Evolutionary conservation across 495 filamentous ascomycete genomes (phyloP), one percentile per base, ranked within the genome.

Genomic region (Podospora pseudoanserina): DNA sequence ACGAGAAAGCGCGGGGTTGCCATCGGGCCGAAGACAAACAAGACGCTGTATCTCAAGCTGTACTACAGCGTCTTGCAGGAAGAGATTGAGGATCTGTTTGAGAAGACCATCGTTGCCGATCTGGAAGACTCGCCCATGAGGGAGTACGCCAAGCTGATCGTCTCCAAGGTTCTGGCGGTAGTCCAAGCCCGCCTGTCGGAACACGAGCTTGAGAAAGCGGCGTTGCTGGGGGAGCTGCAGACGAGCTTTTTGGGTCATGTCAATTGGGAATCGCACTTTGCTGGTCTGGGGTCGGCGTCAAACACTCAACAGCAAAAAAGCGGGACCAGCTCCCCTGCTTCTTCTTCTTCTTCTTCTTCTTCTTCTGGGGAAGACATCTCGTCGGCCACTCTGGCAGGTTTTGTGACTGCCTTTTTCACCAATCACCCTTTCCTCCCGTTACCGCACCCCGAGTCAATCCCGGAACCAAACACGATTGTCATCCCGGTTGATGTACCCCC

Each of bases 401-500:
- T 80, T 30, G 66, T 86, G 5, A 72, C 49, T 9, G 64, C 27
- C 26, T 86, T 83, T 82, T 74, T 80, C 44, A 66, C 67, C 63
- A 34, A 64, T 57, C 68, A 84, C 61, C 71, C 80, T 30, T 72
- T 70, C 5, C 64, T 86, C 6, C 49, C 63, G 5, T 62, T 86
- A 2, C 75, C 32, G 54, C 67, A 28, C 11, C 63, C 44, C 2
- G 63, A 69, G 6, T 39, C 68, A 11, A 65, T 65, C 19, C 56
- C 65, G 13, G 64, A 77, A 64, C 64, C 68, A 15, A 80, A 79
- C 18, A 82, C 85, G 13, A 87, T 93, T 65, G 78, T 86, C 5
- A 90, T 93, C 66, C 86, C 90, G 0, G 92, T 98, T 20, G 91
- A 96, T 58, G 86, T 98, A n/a, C 96, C 95, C 0, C 85, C 90